A percentile compares a stretch with the other conserved stretches of the same genome.
Conservation (phyloP, 2,329 filamentous ascomycete species). For the Dactylellina cionopaga region DNA sequence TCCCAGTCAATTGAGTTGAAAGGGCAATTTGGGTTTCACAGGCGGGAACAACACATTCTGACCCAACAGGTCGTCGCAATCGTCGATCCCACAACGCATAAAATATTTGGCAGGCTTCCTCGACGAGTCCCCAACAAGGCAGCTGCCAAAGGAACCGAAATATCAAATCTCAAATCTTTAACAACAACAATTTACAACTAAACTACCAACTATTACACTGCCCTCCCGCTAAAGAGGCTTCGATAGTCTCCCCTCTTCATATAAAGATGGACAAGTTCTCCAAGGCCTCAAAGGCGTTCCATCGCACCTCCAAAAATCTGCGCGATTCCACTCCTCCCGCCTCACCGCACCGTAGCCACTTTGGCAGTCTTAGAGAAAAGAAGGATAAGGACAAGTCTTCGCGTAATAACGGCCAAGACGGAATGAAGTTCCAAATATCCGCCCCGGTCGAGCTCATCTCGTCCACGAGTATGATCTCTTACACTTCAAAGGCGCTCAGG, state of each 20-base stretch:
- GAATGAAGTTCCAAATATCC: constrained; percentile 73
- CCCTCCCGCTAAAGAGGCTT: too few relatives aligned
- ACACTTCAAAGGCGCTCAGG: constrained; percentile 77
- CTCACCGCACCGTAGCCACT: constrained; percentile 34
- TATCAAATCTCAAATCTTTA: constrained; percentile 2
- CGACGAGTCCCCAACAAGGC: constrained; percentile 22
- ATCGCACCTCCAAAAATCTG: constrained; percentile 45
- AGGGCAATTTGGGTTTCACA: constrained; percentile 45
- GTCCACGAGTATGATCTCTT: constrained; percentile 94
- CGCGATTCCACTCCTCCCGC: constrained; percentile 46
- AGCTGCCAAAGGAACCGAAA: constrained; percentile 22
- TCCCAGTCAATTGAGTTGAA: constrained; percentile 44
- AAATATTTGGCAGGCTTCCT: constrained; percentile 1
- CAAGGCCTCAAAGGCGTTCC: constrained; percentile 43
- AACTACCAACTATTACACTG: too few relatives aligned
- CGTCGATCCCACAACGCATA: constrained; percentile 27
- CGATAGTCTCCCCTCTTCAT: too few relatives aligned
- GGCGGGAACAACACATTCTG: constrained; percentile 45
- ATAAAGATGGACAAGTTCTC: constrained; percentile 43
- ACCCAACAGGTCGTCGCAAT: constrained; percentile 14
- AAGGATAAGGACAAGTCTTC: constrained; percentile 10
- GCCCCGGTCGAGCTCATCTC: constrained; percentile 85
- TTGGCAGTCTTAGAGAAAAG: constrained; percentile 13
- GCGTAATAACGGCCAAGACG: not conserved
- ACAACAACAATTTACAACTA: not conserved